Evolutionary conservation across 2,329 filamentous ascomycete genomes (phyloP), one percentile per base, ranked within the genome.

Genomic region (Tolypocladium inflatum): DNA sequence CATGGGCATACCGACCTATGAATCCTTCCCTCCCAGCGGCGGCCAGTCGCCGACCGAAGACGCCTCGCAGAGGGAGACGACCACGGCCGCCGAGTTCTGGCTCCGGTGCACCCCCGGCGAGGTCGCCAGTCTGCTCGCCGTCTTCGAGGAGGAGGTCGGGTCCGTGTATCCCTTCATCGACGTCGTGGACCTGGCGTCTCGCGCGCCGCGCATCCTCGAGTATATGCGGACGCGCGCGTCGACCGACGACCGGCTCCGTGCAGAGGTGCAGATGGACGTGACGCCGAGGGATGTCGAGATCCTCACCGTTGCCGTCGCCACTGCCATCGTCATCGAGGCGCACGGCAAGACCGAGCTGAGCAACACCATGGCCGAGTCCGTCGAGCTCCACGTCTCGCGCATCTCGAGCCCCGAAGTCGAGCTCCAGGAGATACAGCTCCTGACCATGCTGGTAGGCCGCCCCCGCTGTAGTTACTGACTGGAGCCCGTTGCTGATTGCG

Each of bases 141-240:
- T 71, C 4, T 76, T 71, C 33, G 67, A 71, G n/a, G 74, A 76
- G 43, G 73, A 75, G 48, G 67, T 74, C 26, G 74, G 74, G 26
- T 67, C 67, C 0, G 66, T 74, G 0, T 73, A 73, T 39, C 71
- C 71, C 0, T 73, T 71, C 38, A 65, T 68, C 2, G 67, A 71
- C 17, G 70, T 65, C 0, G 61, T 60, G 3, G 65, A 69, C 9
- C 64, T 72, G 1, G 63, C 67, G 0, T 57, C 61, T 1, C 61
- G 62, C 1, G 63, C 67, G 0, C 57, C 64, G 4, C 63, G 68
- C 8, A 68, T 73, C 13, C 53, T 73, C 1, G 56, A 62, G 19
- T 57, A 62, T 2, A 64, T 70, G 2, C 63, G 67, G 0, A 55
- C 57, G 1, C 35, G 30, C 17, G n/a, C 26, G 11, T 17, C 50